Percentiles rank a stretch among this genome's conserved stretches.
These are phyloP conservation scores for Sclerotiophoma versabilis DNA, from an alignment of 2,329 filamentous ascomycete genomes.

Conservation along the genomic window DNA sequence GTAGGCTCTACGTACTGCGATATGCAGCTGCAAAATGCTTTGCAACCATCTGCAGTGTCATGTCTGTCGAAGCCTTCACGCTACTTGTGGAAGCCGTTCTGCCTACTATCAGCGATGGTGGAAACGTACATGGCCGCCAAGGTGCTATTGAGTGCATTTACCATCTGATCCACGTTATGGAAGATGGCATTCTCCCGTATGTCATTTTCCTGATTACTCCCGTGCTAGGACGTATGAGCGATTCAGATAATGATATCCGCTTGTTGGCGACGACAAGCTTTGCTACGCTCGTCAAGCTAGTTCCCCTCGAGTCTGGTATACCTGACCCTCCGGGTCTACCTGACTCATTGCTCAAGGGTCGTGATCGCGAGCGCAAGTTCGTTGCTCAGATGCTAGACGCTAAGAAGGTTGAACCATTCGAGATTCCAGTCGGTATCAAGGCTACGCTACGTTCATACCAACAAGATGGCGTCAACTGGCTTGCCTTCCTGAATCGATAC, in stretches of 20 bases:
- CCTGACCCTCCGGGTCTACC: slow-evolving; percentile 94
- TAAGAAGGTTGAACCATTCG: slow-evolving; percentile 93
- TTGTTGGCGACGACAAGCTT: slow-evolving; percentile 96
- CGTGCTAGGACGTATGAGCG: slow-evolving; percentile 96
- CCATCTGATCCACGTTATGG: slow-evolving; percentile 97
- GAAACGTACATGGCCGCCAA: slow-evolving; percentile 88
- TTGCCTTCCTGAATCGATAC: slow-evolving; percentile 97
- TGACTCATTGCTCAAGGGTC: slow-evolving; percentile 82
- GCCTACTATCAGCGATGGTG: slow-evolving; percentile 87
- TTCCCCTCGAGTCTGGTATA: slow-evolving; percentile 95
- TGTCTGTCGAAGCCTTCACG: slow-evolving; percentile 94
- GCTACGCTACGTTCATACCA: slow-evolving; percentile 96
- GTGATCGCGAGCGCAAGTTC: slow-evolving; percentile 94
- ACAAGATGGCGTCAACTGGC: slow-evolving; percentile 98
- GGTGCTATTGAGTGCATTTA: slow-evolving; percentile 96
- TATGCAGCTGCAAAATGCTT: slow-evolving; percentile 98
- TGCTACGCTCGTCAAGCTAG: slow-evolving; percentile 94
- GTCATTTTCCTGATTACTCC: slow-evolving; percentile 99
- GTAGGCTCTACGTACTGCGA: slow-evolving; percentile 86
- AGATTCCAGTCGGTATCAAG: slow-evolving; percentile 95
- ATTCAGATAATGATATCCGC: slow-evolving; percentile 94
- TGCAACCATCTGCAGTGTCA: slow-evolving; percentile 95
- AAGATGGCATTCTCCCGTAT: slow-evolving; percentile 92
- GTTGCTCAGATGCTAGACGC: slow-evolving; percentile 95
- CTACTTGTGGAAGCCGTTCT: slow-evolving; percentile 92